Conservation (phyloP, 306 rosid species). For the Glycine soja region DNA sequence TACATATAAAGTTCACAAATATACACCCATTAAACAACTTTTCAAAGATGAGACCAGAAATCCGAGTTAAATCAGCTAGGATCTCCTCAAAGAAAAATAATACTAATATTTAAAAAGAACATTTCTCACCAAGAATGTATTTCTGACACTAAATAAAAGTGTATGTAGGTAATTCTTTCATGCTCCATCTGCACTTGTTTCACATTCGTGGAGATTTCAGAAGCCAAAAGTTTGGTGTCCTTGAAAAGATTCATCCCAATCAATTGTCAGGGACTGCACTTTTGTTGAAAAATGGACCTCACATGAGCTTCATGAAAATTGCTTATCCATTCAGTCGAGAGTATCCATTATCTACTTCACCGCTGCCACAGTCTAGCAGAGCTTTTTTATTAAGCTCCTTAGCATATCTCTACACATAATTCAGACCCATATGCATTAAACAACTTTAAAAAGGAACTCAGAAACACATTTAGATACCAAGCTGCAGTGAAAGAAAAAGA, state of each 20-base stretch:
- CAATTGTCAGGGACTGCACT: constrained; percentile 36
- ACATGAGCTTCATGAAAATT: constrained; percentile 36
- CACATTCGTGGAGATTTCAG: constrained; percentile 39
- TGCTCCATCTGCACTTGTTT: constrained; percentile 46
- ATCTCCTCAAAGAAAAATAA: no score
- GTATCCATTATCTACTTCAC: constrained; percentile 64
- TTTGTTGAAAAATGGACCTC: constrained; percentile 46
- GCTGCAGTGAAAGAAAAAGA: no score
- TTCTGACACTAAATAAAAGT: no score
- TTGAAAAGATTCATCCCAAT: constrained; percentile 35
- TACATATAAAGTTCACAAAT: no score
- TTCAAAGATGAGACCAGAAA: no score
- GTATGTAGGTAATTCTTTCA: no score
- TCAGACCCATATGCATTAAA: constrained; percentile 96
- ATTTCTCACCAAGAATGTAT: no score
- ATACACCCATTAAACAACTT: no score
- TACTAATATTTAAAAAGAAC: no score
- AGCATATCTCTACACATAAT: constrained; percentile 86
- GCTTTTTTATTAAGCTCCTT: constrained; percentile 80
- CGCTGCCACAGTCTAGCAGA: constrained; percentile 71
- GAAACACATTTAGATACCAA: no score
- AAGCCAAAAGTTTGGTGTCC: constrained; percentile 27
- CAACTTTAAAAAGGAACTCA: no score
- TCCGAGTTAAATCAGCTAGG: no score
- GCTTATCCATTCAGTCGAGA: constrained; percentile 65